Evolutionary conservation across 108 stramenopile species (phyloP).

Genomic region (Seminavis robusta): DNA sequence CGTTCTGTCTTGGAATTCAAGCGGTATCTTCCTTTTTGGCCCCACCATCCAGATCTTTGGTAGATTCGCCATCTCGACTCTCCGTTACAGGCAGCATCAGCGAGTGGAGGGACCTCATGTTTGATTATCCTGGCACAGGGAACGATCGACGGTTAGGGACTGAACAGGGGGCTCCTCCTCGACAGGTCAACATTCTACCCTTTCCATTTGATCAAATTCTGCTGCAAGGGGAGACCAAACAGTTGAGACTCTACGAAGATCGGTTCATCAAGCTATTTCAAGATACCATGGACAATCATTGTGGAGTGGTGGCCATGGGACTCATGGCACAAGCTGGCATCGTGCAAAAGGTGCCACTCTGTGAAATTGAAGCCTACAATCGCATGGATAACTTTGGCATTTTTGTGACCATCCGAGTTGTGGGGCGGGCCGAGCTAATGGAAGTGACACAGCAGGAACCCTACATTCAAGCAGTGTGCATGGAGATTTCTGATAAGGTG

Average conservation of each 20-base stretch:
- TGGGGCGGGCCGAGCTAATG: slow-evolving; percentile 55
- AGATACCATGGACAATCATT: slow-evolving; percentile 56
- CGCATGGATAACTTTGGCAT: slow-evolving; percentile 71
- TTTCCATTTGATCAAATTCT: slow-evolving; percentile 70
- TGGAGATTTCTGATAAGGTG: slow-evolving; percentile 51
- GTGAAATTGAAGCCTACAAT: slow-evolving; percentile 75
- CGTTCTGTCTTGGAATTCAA: too few relatives aligned
- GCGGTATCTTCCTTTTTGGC: too few relatives aligned
- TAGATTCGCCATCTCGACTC: too few relatives aligned
- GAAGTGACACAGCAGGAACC: slow-evolving; percentile 59
- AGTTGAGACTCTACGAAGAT: slow-evolving; percentile 74
- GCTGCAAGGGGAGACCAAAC: slow-evolving; percentile 70
- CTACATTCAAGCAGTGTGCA: slow-evolving; percentile 57
- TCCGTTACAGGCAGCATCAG: too few relatives aligned
- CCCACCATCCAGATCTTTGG: too few relatives aligned
- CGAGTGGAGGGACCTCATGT: slow-evolving; percentile 48
- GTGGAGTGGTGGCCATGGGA: slow-evolving; percentile 78
- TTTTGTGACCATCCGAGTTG: slow-evolving; percentile 67
- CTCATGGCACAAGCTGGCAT: slow-evolving; percentile 47
- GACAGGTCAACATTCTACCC: slow-evolving; percentile 64
- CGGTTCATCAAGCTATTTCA: slow-evolving; percentile 71
- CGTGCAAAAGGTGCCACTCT: slow-evolving; percentile 69
- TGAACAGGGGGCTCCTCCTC: slow-evolving; percentile 11
- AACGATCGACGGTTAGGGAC: slow-evolving; percentile 1
- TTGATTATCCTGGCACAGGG: slow-evolving; percentile 18